Percentiles rank a stretch among this genome's conserved stretches.
These are phyloP conservation scores for Priceomyces carsonii DNA, from an alignment of 805 yeast genomes.

Conservation along the genomic window DNA sequence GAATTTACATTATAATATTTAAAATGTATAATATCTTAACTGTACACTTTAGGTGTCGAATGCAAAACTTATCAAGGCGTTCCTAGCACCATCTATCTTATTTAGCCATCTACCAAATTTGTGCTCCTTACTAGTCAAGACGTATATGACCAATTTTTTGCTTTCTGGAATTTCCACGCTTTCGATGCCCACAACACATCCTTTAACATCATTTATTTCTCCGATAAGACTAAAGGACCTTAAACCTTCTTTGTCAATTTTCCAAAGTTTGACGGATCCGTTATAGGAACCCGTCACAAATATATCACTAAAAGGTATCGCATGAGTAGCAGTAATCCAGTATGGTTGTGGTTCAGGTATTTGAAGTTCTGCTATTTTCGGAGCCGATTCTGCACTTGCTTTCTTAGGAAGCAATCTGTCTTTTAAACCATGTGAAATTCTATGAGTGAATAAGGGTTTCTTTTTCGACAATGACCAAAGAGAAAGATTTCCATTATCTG, in stretches of 20 bases:
- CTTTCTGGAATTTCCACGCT: slow-evolving; percentile 54
- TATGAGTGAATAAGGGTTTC: slow-evolving; percentile 71
- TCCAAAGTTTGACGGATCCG: slow-evolving; percentile 80
- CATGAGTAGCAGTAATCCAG: slow-evolving; percentile 79
- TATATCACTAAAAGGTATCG: slow-evolving; percentile 81
- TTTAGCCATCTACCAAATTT: slow-evolving; percentile 85
- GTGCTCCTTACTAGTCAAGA: slow-evolving; percentile 80
- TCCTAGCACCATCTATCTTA: slow-evolving; percentile 64
- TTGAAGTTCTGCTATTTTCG: slow-evolving; percentile 46
- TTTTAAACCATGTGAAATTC: slow-evolving; percentile 76
- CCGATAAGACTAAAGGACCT: slow-evolving; percentile 62
- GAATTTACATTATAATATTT: too few species aligned
- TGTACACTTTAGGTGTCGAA: slow-evolving; percentile 28
- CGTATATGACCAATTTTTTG: slow-evolving; percentile 52
- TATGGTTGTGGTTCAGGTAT: slow-evolving; percentile 78
- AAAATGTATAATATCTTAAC: too few species aligned
- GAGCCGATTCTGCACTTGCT: slow-evolving; percentile 55
- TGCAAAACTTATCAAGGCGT: slow-evolving; percentile 53
- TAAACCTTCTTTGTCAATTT: slow-evolving; percentile 55
- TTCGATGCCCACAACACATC: slow-evolving; percentile 67
- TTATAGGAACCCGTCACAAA: slow-evolving; percentile 89
- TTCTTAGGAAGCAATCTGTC: slow-evolving; percentile 42
- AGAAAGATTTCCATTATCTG: slow-evolving; percentile 89
- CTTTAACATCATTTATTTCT: slow-evolving; percentile 58
- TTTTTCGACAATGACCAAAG: slow-evolving; percentile 91